Conservation (phyloP, 495 filamentous ascomycete species). For the Pseudoneurospora amorphoporcata region DNA sequence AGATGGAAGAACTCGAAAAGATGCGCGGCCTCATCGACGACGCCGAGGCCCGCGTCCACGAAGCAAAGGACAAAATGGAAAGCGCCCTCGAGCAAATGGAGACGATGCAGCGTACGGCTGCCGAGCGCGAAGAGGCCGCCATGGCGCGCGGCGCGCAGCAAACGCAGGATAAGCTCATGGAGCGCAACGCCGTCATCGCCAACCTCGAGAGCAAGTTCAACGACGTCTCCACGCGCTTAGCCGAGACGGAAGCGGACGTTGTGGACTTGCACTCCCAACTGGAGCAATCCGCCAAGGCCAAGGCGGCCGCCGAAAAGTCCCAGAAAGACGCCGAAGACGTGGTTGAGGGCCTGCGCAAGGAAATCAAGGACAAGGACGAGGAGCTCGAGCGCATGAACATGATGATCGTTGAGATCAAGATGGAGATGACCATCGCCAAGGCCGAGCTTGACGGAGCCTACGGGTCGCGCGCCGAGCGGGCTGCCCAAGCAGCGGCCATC, state of each 20-base stretch:
- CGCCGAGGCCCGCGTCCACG: constrained; percentile 38
- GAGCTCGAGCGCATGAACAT: constrained; percentile 69
- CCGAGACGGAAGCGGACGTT: constrained; percentile 12
- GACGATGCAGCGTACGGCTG: constrained; percentile 25
- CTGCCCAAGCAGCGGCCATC: constrained; percentile 61
- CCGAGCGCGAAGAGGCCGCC: constrained; percentile 19
- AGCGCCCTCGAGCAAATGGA: constrained; percentile 46
- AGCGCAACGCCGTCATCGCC: constrained; percentile 36
- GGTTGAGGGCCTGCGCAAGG: constrained; percentile 20
- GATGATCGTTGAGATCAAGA: constrained; percentile 77
- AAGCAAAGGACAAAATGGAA: constrained; percentile 33
- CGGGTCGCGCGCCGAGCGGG: constrained; percentile 65
- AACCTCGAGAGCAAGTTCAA: constrained; percentile 35
- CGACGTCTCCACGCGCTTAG: constrained; percentile 28
- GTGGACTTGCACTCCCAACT: constrained; percentile 9
- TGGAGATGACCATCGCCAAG: constrained; percentile 81
- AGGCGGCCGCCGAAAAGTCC: constrained; percentile 17
- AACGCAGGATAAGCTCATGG: constrained; percentile 39
- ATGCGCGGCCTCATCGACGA: constrained; percentile 38
- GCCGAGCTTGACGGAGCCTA: constrained; percentile 95
- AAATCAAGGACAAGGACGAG: constrained; percentile 42
- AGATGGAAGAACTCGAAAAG: constrained; percentile 44
- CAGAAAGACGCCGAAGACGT: constrained; percentile 18
- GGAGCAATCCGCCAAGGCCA: constrained; percentile 4
- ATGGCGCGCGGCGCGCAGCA: constrained; percentile 27